These are phyloP conservation scores for Colletotrichum eremochloae DNA, from an alignment of 2,329 filamentous ascomycete species.

Conservation along the genomic window DNA sequence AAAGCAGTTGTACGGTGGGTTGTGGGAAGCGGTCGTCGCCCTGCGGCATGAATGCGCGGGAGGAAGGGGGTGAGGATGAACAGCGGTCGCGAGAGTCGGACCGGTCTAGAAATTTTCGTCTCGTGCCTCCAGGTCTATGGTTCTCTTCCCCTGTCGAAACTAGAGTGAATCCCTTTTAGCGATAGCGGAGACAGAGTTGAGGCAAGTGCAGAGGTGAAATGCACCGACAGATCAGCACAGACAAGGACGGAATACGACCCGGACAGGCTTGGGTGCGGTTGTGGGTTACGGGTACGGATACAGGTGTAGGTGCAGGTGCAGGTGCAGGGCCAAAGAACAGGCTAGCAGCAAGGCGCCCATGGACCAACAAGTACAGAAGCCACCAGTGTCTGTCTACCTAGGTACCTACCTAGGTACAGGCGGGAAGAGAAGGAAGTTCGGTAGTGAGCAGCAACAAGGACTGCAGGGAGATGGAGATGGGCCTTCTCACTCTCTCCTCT, in stretches of 20 bases:
- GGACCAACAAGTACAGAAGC: neutral
- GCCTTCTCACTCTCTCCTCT: neutral
- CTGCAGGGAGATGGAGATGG: conserved; percentile 3
- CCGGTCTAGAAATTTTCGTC: conserved; percentile 36
- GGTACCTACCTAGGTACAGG: neutral
- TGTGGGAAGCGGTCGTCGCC: conserved; percentile 39
- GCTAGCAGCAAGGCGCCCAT: neutral
- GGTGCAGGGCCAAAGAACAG: neutral
- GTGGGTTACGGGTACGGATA: neutral
- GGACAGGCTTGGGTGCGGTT: neutral
- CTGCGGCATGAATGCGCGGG: conserved; percentile 44
- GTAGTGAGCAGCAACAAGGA: neutral
- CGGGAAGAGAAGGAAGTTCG: neutral
- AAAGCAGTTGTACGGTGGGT: conserved; percentile 29
- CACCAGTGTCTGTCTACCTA: neutral
- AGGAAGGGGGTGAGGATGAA: conserved; percentile 22
- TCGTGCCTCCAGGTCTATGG: conserved; percentile 34
- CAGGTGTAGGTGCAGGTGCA: neutral
- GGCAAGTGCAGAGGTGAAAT: conserved; percentile 23
- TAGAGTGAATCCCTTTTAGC: conserved; percentile 38
- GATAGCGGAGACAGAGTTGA: conserved; percentile 33
- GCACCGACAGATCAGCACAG: conserved; percentile 24
- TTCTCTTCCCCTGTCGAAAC: conserved; percentile 42
- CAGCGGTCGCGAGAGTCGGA: conserved; percentile 33
- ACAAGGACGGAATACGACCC: conserved; percentile 6